Evolutionary conservation across 83 land plant species (phyloP).

Genomic region (Isoetes engelmannii): DNA sequence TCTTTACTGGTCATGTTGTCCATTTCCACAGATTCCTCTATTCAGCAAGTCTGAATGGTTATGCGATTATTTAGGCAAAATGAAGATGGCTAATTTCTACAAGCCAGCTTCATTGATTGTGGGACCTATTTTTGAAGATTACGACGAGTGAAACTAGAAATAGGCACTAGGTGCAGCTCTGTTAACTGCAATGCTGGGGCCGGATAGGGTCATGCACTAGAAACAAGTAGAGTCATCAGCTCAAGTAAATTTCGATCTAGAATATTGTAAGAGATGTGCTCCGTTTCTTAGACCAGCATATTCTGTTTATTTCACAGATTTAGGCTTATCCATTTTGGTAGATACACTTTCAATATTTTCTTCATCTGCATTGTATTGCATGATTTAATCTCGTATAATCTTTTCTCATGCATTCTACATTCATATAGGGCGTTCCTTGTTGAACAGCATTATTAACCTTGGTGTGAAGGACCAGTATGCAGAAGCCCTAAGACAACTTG

Average conservation of each 20-base stretch:
- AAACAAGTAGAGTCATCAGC: no score
- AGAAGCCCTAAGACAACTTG: constrained; percentile 59
- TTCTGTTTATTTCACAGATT: neutral
- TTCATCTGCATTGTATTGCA: neutral
- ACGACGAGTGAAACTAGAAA: no score
- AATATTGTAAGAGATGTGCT: neutral
- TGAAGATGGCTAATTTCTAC: no score
- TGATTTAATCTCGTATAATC: neutral
- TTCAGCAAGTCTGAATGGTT: no score
- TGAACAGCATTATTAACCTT: constrained; percentile 57
- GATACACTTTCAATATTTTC: constrained; percentile 2
- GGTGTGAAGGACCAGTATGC: constrained; percentile 63
- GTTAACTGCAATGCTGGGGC: no score
- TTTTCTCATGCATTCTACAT: constrained; percentile 3
- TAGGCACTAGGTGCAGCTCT: no score
- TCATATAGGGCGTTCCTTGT: constrained; percentile 55
- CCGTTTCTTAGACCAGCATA: neutral
- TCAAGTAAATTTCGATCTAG: neutral
- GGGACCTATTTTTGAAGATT: no score
- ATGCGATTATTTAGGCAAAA: no score
- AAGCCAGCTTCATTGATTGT: no score
- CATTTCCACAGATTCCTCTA: no score
- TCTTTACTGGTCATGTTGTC: no score
- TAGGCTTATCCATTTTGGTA: neutral
- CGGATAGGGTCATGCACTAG: no score